Evolutionary conservation across 768 basidiomycete species (phyloP).

Genomic region (Lyophyllum atratum): DNA sequence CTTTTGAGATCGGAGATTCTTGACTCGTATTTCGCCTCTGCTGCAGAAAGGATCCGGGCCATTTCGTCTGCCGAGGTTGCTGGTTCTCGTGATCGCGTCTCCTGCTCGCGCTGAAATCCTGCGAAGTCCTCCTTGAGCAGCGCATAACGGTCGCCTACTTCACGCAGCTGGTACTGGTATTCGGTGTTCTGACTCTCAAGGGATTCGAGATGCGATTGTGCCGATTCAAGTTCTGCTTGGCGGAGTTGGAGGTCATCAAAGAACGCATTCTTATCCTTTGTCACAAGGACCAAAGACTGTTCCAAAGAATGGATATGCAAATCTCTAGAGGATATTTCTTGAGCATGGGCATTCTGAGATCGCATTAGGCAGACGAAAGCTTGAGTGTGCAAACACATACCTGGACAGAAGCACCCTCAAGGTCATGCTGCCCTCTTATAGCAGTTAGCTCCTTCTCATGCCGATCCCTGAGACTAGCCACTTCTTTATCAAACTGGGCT

Average conservation of each 20-base stretch:
- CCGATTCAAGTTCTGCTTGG: constrained; percentile 89
- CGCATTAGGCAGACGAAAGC: constrained; percentile 5
- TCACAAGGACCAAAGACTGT: constrained; percentile 64
- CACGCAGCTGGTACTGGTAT: constrained; percentile 83
- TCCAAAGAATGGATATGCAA: constrained; percentile 73
- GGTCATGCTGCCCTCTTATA: constrained; percentile 71
- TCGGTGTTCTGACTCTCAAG: constrained; percentile 82
- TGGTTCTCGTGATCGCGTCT: constrained; percentile 44
- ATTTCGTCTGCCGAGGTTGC: constrained; percentile 63
- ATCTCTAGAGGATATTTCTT: constrained; percentile 63
- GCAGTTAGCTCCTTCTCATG: constrained; percentile 74
- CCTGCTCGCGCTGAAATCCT: constrained; percentile 64
- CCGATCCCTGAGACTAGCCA: constrained; percentile 57
- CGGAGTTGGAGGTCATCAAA: constrained; percentile 88
- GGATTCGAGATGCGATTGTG: constrained; percentile 72
- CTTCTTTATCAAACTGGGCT: constrained; percentile 73
- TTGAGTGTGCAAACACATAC: constrained; percentile 37
- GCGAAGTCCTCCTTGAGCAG: constrained; percentile 72
- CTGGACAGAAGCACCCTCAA: constrained; percentile 75
- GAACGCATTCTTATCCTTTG: constrained; percentile 72
- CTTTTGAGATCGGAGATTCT: constrained; percentile 72
- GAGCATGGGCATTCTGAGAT: constrained; percentile 62
- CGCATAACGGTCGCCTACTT: constrained; percentile 70
- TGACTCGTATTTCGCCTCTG: constrained; percentile 76
- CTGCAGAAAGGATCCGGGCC: constrained; percentile 69